Evolutionary conservation across 2,329 filamentous ascomycete genomes (phyloP), one percentile per base, ranked within the genome.

Genomic region (Verticillium nubilum): DNA sequence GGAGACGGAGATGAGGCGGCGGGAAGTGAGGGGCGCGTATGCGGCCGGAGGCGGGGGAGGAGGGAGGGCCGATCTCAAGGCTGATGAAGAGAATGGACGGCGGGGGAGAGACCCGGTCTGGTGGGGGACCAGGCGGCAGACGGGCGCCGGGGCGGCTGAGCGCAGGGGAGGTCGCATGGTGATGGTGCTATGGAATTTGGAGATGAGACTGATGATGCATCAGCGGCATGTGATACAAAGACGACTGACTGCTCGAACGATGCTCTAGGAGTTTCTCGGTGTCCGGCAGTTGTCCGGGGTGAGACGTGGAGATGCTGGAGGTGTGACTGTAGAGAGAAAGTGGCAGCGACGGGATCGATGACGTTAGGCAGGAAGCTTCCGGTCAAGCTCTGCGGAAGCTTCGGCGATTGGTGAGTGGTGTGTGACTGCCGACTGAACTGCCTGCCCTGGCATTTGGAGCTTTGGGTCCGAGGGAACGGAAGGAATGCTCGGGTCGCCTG

Each of bases 1-100:
- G 17, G 87, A 84, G 63, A 98, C 78, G 47, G 88, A 88, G 65
- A 99, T 87, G 52, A 98, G 81, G 57, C 86, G 86, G 56, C 95
- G 90, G 64, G 88, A 88, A n/a, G 84, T 76, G 63, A 98, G 84
- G 27, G 73, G 72, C 15, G 84, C 76, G 72, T 84, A 69, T 65
- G 77, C 79, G 61, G 72, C 27, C 2, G 81, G 79, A 15, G 80
- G 79, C 42, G 73, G 71, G 13, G 78, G 74, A 1, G 67, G 67
- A 10, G 35, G 59, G 62, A 58, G 28, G 58, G 13, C 47, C 9
- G 42, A 42, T 59, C 60, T 59, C 28, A 19, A 58, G 62, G 61
- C 63, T 52, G 60, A 62, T 64, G 67, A 70, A 17, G 66, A 67
- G 67, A 61, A 61, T 29, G 63, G 67, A 27, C 70, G 70, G 53